Conservation (phyloP, 2,329 filamentous ascomycete genomes). For the Leptographium flavum region DNA sequence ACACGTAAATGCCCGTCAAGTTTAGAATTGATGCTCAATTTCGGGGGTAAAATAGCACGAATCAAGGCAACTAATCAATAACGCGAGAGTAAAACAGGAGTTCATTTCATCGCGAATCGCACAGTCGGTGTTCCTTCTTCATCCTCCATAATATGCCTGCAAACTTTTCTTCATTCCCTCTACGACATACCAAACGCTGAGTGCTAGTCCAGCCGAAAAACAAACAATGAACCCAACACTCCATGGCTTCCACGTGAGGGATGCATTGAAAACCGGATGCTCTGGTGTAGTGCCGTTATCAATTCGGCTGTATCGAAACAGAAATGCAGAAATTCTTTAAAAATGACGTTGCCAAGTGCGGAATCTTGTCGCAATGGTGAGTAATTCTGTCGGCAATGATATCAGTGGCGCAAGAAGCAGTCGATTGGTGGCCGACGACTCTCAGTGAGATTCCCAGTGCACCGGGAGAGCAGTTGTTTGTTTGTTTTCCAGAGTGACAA, state of each 20-base stretch:
- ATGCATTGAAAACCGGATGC: background rate
- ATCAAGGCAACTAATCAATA: conserved; percentile 4
- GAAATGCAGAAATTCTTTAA: background rate
- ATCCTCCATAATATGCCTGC: too few species aligned
- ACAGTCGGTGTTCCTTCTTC: background rate
- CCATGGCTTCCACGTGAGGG: too few species aligned
- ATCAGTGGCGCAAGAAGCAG: background rate
- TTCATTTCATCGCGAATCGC: background rate
- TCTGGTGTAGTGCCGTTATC: background rate
- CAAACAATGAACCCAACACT: background rate
- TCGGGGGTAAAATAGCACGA: conserved; percentile 9
- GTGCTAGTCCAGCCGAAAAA: background rate
- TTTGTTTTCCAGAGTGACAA: conserved; percentile 7
- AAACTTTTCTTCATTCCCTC: background rate
- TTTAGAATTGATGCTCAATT: conserved; percentile 38
- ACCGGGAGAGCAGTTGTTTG: conserved; percentile 6
- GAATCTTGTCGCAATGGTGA: background rate
- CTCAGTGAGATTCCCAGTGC: conserved; percentile 4
- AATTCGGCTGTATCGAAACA: background rate
- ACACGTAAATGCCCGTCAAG: background rate
- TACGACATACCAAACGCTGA: too few species aligned
- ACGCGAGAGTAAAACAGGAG: background rate
- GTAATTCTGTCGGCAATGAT: conserved; percentile 2
- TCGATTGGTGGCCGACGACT: background rate
- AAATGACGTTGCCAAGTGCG: background rate